Evolutionary conservation across 1,284 basidiomycete genomes (phyloP), one percentile per base, ranked within the genome.

Genomic region (Naganishia liquefaciens): DNA sequence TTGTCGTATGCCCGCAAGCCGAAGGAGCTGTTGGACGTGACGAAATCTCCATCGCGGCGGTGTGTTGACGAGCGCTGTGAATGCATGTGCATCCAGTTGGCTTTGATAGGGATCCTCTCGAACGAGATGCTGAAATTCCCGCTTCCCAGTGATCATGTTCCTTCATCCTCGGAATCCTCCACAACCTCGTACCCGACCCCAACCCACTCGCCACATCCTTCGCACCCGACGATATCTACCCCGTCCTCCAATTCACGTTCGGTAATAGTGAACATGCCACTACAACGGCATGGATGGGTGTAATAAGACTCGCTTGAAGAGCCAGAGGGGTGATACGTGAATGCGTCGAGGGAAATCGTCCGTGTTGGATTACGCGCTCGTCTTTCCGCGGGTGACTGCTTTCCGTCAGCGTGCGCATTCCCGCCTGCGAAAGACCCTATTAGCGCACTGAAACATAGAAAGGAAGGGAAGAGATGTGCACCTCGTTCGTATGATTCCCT

Each of bases 191-290:
- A 81, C 43, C 77, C 76, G 19, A 81, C 79, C 2, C 74, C 71
- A 3, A 80, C 71, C 70, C 77, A 76, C 69, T 81, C 80, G 11
- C 79, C 80, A 64, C 80, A 81, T 0, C 80, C 80, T 10, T 75
- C 76, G 68, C 80, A 81, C 0, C 76, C 77, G 0, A 81, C 68
- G 2, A 80, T 73, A 17, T 81, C 77, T 2, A 81, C 74, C 0
- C 76, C 79, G 11, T 76, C 70, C 68, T 81, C 80, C 5, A 81
- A 70, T 43, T 81, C 73, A 2, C 72, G 69, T 11, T 70, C 54
- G 3, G 76, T 75, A 63, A 81, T 76, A n/a, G 65, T 62, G 65
- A 78, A 79, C 25, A 71, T 50, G 21, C 70, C 70, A 1, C 76
- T 78, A 58, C 80, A 81, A 2, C 80, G 69, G 62, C 80, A 81